A percentile compares a stretch with the other conserved stretches of the same genome.
Conservation (phyloP, 305 asterid species). For the Rubia peregrina region DNA sequence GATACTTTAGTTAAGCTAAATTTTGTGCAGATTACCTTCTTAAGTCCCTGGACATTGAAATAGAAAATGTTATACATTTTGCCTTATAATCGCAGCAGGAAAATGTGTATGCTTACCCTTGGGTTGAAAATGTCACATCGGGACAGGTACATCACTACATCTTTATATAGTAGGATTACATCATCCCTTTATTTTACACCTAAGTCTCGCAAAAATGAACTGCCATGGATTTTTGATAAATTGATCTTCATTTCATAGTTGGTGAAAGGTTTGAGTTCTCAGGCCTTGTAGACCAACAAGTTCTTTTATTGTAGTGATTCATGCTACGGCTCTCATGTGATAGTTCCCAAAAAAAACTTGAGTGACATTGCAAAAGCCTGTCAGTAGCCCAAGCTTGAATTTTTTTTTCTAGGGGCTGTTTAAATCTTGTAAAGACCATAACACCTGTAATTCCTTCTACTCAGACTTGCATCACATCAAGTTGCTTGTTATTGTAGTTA, state of each 20-base stretch:
- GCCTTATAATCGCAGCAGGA: conserved; percentile 32
- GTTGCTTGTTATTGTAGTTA: background rate
- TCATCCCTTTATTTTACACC: background rate
- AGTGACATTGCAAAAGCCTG: background rate
- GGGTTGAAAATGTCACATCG: conserved; percentile 35
- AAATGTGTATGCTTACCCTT: conserved; percentile 31
- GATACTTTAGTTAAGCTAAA: conserved; percentile 6
- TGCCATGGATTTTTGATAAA: background rate
- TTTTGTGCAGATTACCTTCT: background rate
- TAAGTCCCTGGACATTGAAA: background rate
- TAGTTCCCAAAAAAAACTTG: background rate
- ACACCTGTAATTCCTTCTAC: background rate
- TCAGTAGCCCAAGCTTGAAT: background rate
- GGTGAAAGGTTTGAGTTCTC: background rate
- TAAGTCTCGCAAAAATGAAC: background rate
- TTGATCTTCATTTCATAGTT: background rate
- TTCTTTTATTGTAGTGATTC: background rate
- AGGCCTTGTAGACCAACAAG: background rate
- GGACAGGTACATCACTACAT: conserved; percentile 37
- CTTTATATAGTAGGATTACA: background rate
- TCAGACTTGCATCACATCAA: background rate
- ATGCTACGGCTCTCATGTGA: background rate
- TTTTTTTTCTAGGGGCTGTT: background rate
- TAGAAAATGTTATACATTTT: conserved; percentile 18
- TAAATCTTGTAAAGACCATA: background rate